Base-by-base conservation (phyloP, 1,139 yeast species). In the Pichia sp. region DNA sequence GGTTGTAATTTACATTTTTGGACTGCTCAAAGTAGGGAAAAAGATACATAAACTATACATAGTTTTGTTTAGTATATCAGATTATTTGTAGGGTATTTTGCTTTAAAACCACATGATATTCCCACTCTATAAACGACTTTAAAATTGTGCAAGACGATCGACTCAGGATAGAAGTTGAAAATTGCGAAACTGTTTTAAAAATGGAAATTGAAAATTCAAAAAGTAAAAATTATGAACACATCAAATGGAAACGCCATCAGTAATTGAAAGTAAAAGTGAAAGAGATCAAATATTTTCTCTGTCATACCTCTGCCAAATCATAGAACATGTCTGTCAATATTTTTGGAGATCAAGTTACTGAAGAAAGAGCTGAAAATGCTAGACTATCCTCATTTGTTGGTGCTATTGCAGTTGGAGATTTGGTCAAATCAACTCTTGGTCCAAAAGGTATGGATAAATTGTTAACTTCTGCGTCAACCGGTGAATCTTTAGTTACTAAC, bases 401-500 rank as follows among this genome's bases (percentile, higher is more conserved):
- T 49, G 99, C 99, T 58, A 93, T 93, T 68, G 99, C 99, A 43
- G 99, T 93, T 30, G 99, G 98, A 48, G 99, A 93, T 69, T 77
- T 93, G 58, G 98, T 93, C 46, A 93, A 95, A 70, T 83, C 96
- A 36, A 95, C 99, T 3, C 75, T 93, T 60, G 99, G 99, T 13
- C 99, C 99, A 59, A 93, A 93, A 70, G 99, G 99, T 56, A 93
- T 93, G 98, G 99, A 93, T 71, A 93, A 93, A 69, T 75, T 93
- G 60, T 75, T 93, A 57, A 96, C 90, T 67, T 85, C 96, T 60
- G 87, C 96, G 18, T 79, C 93, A 6, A 82, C 93, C 51, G 84
- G 87, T 49, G 77, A 76, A 55, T 77, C 95, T 8, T 67, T 91
- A 65, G 93, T 93, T 45, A 95, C 99, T 48, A 93, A 93, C 69